Evolutionary conservation across 2,329 filamentous ascomycete species (phyloP), one percentile per base, ranked within the genome.

Genomic region (Penicillium sp.): DNA sequence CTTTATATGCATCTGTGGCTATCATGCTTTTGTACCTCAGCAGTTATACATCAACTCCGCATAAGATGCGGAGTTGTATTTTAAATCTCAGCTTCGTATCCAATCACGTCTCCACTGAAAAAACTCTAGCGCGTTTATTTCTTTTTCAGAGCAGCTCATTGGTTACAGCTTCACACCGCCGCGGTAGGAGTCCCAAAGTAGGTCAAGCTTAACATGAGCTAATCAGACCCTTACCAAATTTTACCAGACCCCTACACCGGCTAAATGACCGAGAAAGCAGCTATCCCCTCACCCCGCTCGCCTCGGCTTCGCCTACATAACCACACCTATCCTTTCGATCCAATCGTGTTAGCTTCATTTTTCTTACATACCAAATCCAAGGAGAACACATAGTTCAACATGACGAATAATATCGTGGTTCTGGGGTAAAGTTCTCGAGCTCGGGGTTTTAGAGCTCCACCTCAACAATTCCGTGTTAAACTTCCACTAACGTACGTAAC

Each of bases 391-490:
- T n/a, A 44, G 18, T 26, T 13, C 32, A 56, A 44, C 40, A 74
- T 74, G 72, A 56, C 67, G 18, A 71, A 73, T 54, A 71, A 70
- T 42, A 73, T 74, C 38, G 72, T 75, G n/a, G 62, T 75, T 52
- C 59, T 75, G 41, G 73, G 73, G 73, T 75, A 68, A 56, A 65
- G 23, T 34, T 16, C 41, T 38, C 30, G 8, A 49, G 30, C 26
- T 43, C n/a, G 4, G 9, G 16, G 10, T 8, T 34, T 23, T 42
- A n/a, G 23, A 52, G 43, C 49, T 47, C 30, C 44, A 39, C 18
- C 11, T 4, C n/a, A 39, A 13, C 35, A 44, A 32, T 38, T 16
- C 36, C 19, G 23, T 47, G 42, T 23, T n/a, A n/a, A 51, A 35
- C 26, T n/a, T 42, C 27, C 19, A 56, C 55, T 58, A 36, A 57